Conservation (phyloP, 148 eudicot species). For the Vaccinium macrocarpon region DNA sequence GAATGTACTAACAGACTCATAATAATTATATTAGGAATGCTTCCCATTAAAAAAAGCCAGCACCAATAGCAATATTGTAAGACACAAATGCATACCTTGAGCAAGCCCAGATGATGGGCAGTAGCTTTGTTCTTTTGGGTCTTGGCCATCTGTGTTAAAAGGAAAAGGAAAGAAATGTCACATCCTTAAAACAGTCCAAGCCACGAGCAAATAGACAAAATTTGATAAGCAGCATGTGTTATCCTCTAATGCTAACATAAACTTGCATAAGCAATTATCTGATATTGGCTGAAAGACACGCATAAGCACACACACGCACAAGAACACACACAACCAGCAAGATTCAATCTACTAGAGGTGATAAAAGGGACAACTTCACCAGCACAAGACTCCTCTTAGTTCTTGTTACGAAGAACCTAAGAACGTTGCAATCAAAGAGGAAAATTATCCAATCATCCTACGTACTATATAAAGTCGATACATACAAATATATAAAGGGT, state of each 20-base stretch:
- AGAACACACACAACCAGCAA: not conserved
- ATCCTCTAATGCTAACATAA: not conserved
- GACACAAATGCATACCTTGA: conserved; percentile 50
- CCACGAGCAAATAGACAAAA: not conserved
- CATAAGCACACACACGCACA: not conserved
- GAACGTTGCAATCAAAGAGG: not conserved
- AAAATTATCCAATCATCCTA: not conserved
- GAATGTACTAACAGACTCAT: not conserved
- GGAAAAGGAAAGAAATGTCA: conserved; percentile 12
- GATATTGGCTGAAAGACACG: not conserved
- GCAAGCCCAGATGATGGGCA: conserved; percentile 90
- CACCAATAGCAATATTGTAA: not conserved
- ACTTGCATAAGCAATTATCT: not conserved
- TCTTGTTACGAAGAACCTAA: not conserved
- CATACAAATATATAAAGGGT: not conserved
- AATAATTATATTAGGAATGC: not conserved
- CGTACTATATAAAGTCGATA: not conserved
- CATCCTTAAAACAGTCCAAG: not conserved
- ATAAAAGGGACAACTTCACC: not conserved
- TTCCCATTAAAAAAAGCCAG: not conserved
- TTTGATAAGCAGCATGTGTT: not conserved
- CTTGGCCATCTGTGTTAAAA: conserved; percentile 76
- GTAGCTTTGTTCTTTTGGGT: conserved; percentile 99
- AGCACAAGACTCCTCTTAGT: not conserved
- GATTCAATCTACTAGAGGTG: not conserved